Base-by-base conservation (phyloP, 306 rosid species). In the Notholithocarpus densiflorus region DNA sequence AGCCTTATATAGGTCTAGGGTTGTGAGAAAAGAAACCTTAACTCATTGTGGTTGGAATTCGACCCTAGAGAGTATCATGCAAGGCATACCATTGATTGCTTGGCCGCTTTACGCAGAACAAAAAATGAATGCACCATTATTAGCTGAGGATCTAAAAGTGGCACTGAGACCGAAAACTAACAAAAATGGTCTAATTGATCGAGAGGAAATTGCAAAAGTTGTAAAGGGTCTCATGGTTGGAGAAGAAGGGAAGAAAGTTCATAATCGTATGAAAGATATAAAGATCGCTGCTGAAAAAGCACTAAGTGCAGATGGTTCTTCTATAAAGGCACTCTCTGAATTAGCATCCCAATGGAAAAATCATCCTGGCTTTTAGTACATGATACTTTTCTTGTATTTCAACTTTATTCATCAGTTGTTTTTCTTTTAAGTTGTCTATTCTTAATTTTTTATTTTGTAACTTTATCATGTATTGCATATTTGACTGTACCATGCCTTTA, bases 51-150 rank as follows among this genome's bases (percentile, higher is more conserved):
- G 87, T 0, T 83, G 86, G 86, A 75, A 64, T 68, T 83, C 84
- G 1, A 83, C 71, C 11, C 51, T 83, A 5, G 84, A 83, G 17
- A 71, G 75, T 32, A 71, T 83, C 2, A 24, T 52, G 17, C 69
- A 71, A 17, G 83, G 83, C 15, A 29, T 75, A 60, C 83, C 86
- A 40, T 20, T 83, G 20, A 79, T 79, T 13, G 77, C 81, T 0
- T 83, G 86, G 83, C 83, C 83, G n/a, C 75, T 79, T 0, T 83
- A 53, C 32, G 77, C 83, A 26, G 83, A 83, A 43, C 83, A 83
- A 13, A 79, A 62, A 43, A 83, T 62, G 78, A 71, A 53, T 79
- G 86, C 83, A 52, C 1, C 55, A 6, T 54, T 79, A 55, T 9
- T 83, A 18, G 57, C 19, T 40, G 75, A 79, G 48, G 83, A 69